phyloP scores from a whole-genome alignment of 169 alveolate genomes.

The Plasmodium berghei region DNA sequence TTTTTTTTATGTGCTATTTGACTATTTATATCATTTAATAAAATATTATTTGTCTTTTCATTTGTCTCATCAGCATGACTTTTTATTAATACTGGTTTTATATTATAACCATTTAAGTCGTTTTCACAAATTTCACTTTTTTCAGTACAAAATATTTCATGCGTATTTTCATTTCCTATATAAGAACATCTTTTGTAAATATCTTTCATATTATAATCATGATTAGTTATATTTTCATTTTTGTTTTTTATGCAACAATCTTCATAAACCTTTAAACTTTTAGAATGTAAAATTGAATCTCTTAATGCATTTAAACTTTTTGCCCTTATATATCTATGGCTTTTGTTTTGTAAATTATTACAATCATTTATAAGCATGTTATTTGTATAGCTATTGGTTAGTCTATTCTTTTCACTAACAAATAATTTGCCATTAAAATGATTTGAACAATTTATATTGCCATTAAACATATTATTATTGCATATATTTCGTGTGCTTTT shows the following conservation, averaged over 20 bases:
- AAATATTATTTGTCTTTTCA: background rate
- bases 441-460: too few relatives aligned
- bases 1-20: too few relatives aligned
- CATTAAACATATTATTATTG: too few relatives aligned
- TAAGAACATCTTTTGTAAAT: background rate
- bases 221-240: background rate
- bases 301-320: constrained; percentile 1
- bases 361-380: too few relatives aligned
- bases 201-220: background rate
- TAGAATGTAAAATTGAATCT: background rate
- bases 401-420: too few relatives aligned
- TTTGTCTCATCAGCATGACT: background rate
- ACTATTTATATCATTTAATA: background rate
- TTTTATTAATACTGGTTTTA: background rate
- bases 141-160: background rate
- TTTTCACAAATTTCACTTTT: background rate
- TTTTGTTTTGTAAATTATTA: too few relatives aligned
- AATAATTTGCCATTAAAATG: too few relatives aligned
- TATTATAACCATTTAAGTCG: too few relatives aligned
- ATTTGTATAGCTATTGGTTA: too few relatives aligned
- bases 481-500: too few relatives aligned
- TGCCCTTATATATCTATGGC: background rate
- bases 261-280: constrained; percentile 6
- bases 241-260: background rate
- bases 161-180: background rate